Conservation (phyloP, 2,329 filamentous ascomycete genomes). For the Diatrype stigma region DNA sequence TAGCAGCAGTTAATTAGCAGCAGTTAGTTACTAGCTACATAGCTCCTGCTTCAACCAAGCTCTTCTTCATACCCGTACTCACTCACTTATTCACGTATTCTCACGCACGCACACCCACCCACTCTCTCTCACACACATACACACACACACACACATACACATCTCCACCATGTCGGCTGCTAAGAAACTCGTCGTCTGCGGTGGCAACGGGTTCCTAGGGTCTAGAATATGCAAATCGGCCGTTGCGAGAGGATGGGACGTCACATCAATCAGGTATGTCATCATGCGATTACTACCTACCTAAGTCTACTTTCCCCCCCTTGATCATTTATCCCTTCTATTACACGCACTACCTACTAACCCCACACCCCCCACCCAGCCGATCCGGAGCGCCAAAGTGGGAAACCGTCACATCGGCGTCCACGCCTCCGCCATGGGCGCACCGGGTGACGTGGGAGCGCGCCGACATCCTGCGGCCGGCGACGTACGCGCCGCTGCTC, state of each 20-base stretch:
- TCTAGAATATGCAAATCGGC: constrained; percentile 87
- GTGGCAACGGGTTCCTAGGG: constrained; percentile 89
- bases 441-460: constrained; percentile 80
- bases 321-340: too few species aligned
- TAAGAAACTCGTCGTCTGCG: constrained; percentile 85
- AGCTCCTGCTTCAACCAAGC: not conserved
- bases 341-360: too few species aligned
- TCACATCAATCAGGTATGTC: constrained; percentile 81
- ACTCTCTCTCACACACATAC: not conserved
- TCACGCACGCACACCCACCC: constrained; percentile 24
- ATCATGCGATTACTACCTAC: too few species aligned
- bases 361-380: constrained; percentile 48
- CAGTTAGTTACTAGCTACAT: too few species aligned
- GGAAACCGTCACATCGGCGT: constrained; percentile 70
- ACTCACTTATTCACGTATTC: not conserved
- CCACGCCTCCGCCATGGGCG: constrained; percentile 73
- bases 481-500: constrained; percentile 73
- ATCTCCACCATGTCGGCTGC: constrained; percentile 48
- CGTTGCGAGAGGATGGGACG: constrained; percentile 80
- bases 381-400: constrained; percentile 88
- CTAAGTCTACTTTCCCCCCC: too few species aligned
- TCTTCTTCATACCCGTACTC: constrained; percentile 13
- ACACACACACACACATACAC: constrained; percentile 7
- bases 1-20: not conserved
- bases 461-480: constrained; percentile 80